Evolutionary conservation across 768 basidiomycete genomes (phyloP).

Genomic region (Hygrocybe punicea): DNA sequence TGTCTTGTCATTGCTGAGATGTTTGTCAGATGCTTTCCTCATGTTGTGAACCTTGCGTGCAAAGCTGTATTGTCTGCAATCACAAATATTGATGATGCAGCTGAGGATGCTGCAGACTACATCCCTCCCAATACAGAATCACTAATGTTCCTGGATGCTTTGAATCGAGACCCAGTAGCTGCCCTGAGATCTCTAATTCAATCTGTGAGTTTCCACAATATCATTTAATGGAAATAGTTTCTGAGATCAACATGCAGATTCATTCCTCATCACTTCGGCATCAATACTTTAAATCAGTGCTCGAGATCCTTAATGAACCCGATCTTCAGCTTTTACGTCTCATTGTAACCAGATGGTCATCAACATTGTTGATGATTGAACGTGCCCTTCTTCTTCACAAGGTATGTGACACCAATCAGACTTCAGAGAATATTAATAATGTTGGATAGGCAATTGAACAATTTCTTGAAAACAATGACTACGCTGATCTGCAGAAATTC

Average conservation of each 20-base stretch:
- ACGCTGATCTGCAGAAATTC: constrained; percentile 24
- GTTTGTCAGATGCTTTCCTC: constrained; percentile 30
- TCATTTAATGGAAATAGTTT: constrained; percentile 3
- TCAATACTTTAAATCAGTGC: constrained; percentile 20
- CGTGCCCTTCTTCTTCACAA: constrained; percentile 23
- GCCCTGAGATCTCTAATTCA: constrained; percentile 21
- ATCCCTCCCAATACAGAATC: not conserved
- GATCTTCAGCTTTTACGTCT: constrained; percentile 25
- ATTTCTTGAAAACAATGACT: constrained; percentile 19
- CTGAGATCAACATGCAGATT: constrained; percentile 11
- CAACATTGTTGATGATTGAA: constrained; percentile 30
- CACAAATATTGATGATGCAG: constrained; percentile 16
- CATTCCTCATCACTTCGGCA: constrained; percentile 24
- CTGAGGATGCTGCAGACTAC: constrained; percentile 2
- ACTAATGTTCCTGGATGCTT: too few relatives aligned
- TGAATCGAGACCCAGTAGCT: constrained; percentile 17
- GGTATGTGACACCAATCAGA: constrained; percentile 15
- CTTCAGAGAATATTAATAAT: constrained; percentile 1
- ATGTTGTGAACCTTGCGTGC: constrained; percentile 34
- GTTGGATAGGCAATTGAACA: constrained; percentile 24
- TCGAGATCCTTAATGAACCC: constrained; percentile 4
- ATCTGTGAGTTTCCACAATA: constrained; percentile 13
- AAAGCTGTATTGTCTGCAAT: constrained; percentile 28
- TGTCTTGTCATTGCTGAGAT: not conserved
- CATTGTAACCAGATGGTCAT: constrained; percentile 29